Evolutionary conservation across 352 stramenopile genomes (phyloP).

Genomic region (Elongisporangium anandrum): DNA sequence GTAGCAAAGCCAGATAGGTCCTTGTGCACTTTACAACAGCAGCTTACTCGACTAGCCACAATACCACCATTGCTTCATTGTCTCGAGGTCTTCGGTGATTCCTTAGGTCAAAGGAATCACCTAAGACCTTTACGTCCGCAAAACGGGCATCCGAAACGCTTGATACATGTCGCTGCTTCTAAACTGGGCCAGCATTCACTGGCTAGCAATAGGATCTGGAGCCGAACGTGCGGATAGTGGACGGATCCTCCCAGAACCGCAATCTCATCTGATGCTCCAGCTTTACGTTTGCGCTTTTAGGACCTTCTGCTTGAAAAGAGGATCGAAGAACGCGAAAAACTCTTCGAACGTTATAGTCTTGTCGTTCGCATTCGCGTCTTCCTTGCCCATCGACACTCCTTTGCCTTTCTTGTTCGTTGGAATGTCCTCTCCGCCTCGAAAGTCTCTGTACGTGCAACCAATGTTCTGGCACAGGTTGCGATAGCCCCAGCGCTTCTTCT

Average conservation of each 20-base stretch:
- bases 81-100: too few relatives aligned
- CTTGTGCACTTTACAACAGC: too few relatives aligned
- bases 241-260: too few relatives aligned
- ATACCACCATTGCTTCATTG: too few relatives aligned
- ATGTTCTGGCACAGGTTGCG: neutral
- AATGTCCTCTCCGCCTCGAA: slow-evolving; percentile 12
- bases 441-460: slow-evolving; percentile 1
- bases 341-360: slow-evolving; percentile 45
- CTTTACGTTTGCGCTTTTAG: too few relatives aligned
- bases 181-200: neutral
- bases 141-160: neutral
- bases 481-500: neutral
- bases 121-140: neutral
- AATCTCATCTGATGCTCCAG: too few relatives aligned
- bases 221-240: too few relatives aligned
- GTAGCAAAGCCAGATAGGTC: too few relatives aligned
- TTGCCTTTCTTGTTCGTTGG: slow-evolving; percentile 12
- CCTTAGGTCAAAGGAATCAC: too few relatives aligned
- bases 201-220: neutral
- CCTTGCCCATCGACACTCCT: slow-evolving; percentile 17
- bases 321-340: slow-evolving; percentile 49
- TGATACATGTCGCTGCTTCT: neutral
- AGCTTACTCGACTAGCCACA: too few relatives aligned
- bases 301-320: slow-evolving; percentile 26
- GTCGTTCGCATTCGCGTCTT: slow-evolving; percentile 38